Evolutionary conservation across 306 rosid species (phyloP).

Genomic region (Castanea mollissima): DNA sequence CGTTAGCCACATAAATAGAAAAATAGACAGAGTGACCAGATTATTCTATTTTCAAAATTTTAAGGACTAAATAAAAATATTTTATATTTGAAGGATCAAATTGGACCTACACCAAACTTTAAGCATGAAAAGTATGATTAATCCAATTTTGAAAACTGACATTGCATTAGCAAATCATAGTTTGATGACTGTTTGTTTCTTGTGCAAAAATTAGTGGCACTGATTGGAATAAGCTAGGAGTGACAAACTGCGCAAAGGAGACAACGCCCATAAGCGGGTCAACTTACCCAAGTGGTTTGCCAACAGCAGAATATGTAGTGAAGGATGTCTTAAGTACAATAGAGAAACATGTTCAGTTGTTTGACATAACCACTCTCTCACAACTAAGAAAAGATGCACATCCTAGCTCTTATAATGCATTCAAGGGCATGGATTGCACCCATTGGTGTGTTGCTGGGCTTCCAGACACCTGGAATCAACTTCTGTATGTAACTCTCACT

Average conservation of each 20-base stretch:
- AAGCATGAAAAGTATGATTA: no score
- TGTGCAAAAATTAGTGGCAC: conserved; percentile 35
- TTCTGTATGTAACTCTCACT: conserved; percentile 32
- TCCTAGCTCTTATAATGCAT: conserved; percentile 48
- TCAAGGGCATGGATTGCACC: conserved; percentile 64
- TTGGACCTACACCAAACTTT: no score
- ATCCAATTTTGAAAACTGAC: not conserved
- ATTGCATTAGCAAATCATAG: not conserved
- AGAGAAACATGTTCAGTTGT: conserved; percentile 42
- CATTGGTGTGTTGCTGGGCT: conserved; percentile 83
- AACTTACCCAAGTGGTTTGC: conserved; percentile 40
- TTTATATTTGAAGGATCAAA: no score
- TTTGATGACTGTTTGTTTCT: not conserved
- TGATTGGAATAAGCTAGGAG: conserved; percentile 47
- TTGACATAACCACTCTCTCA: conserved; percentile 63
- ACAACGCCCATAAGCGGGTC: conserved; percentile 56
- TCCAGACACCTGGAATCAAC: conserved; percentile 67
- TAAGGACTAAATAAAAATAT: no score
- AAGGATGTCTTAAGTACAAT: conserved; percentile 35
- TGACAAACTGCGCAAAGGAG: conserved; percentile 52
- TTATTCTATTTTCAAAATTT: no score
- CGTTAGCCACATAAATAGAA: no score
- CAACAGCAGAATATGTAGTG: conserved; percentile 35
- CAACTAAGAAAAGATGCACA: conserved; percentile 79
- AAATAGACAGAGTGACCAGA: no score